phyloP scores from a whole-genome alignment of 1,284 basidiomycete genomes.

The Schizophyllum commune region DNA sequence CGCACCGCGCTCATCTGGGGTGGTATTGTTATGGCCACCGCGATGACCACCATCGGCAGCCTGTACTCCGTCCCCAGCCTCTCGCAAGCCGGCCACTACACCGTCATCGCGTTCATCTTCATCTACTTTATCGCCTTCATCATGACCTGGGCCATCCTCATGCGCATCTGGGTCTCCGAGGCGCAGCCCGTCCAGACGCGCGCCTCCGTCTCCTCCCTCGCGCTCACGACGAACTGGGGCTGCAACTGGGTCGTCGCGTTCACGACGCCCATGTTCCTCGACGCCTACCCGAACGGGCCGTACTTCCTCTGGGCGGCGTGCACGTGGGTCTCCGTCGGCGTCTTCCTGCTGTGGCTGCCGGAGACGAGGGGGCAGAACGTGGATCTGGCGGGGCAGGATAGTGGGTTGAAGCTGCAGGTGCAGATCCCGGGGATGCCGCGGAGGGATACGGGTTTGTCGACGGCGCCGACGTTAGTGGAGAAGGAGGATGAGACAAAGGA shows the following conservation, averaged over 20 bases:
- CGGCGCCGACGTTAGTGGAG: too few species aligned
- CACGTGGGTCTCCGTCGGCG: slow-evolving; percentile 28
- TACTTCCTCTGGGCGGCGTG: slow-evolving; percentile 42
- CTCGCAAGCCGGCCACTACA: slow-evolving; percentile 27
- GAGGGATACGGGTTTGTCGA: too few species aligned
- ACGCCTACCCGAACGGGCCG: slow-evolving; percentile 32
- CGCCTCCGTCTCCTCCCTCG: slow-evolving; percentile 21
- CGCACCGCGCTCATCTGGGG: slow-evolving; percentile 36
- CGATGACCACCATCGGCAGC: slow-evolving; percentile 32
- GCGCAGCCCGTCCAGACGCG: slow-evolving; percentile 34
- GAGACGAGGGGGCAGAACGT: slow-evolving; percentile 39
- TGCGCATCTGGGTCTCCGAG: slow-evolving; percentile 29
- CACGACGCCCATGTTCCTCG: slow-evolving; percentile 40
- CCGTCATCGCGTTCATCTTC: slow-evolving; percentile 42
- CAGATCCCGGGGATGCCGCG: too few species aligned
- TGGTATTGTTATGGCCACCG: slow-evolving; percentile 30
- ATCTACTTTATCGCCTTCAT: slow-evolving; percentile 31
- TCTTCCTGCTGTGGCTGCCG: slow-evolving; percentile 34
- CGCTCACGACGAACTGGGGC: slow-evolving; percentile 7
- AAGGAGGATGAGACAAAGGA: too few species aligned
- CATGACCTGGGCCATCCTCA: slow-evolving; percentile 32
- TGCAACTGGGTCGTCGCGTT: slow-evolving; percentile 39
- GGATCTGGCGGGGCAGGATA: slow-evolving; percentile 15
- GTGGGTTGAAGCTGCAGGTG: too few species aligned
- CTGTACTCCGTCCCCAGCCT: slow-evolving; percentile 31